Evolutionary conservation across 129 eudicot genomes (phyloP).

Genomic region (Tagetes patula): DNA sequence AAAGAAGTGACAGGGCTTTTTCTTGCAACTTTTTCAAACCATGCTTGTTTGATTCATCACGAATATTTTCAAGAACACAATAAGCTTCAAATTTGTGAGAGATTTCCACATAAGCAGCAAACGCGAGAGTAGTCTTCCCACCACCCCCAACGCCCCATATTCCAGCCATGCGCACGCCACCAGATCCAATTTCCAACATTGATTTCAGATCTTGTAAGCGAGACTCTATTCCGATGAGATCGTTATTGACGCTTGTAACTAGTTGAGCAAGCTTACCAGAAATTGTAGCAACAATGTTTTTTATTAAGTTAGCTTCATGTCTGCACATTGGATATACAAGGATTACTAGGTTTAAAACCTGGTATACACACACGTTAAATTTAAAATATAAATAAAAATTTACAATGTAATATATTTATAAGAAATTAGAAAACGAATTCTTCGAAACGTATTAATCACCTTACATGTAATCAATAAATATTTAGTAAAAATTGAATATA

Average conservation of each 20-base stretch:
- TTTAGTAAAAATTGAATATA: too few species aligned
- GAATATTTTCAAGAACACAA: neutral
- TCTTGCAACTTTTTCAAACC: slow-evolving; percentile 6
- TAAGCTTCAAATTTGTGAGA: neutral
- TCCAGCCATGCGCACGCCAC: slow-evolving; percentile 6
- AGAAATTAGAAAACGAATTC: too few species aligned
- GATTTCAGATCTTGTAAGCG: neutral
- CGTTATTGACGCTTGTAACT: neutral
- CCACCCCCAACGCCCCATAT: slow-evolving; percentile 21
- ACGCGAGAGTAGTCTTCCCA: slow-evolving; percentile 13
- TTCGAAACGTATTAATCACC: too few species aligned
- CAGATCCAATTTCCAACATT: neutral
- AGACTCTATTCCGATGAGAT: neutral
- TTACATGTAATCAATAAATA: too few species aligned
- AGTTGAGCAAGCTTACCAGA: neutral
- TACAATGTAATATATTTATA: too few species aligned
- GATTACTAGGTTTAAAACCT: neutral
- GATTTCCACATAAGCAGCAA: neutral
- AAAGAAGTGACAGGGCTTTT: neutral
- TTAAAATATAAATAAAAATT: too few species aligned
- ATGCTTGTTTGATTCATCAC: neutral
- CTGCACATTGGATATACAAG: neutral
- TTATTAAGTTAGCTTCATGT: neutral
- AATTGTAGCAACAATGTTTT: neutral
- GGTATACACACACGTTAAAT: too few species aligned